Evolutionary conservation across 1,139 yeast species (phyloP).

Genomic region (Blastobotrys illinoisensis): DNA sequence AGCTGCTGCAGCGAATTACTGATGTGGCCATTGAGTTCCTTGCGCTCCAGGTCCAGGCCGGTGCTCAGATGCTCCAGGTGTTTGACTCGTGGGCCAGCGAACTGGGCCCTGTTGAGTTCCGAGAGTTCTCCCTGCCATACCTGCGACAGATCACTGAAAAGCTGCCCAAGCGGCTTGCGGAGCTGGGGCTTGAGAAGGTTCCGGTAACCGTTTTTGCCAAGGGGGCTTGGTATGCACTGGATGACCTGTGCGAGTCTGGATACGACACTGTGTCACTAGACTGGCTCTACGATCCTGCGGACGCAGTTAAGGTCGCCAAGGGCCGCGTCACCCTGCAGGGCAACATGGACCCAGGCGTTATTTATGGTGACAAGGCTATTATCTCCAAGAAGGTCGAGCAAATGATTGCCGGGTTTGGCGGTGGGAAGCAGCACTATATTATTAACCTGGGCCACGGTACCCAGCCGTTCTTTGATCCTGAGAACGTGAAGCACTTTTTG

Average conservation of each 20-base stretch:
- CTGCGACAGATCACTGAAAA: conserved; percentile 66
- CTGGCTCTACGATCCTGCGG: conserved; percentile 83
- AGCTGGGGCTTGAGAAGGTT: conserved; percentile 67
- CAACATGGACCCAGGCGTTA: conserved; percentile 89
- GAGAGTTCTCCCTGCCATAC: conserved; percentile 84
- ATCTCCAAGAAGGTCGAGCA: conserved; percentile 75
- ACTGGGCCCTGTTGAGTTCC: conserved; percentile 82
- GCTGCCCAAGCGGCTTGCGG: conserved; percentile 63
- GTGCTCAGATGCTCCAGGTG: conserved; percentile 95
- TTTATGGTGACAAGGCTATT: conserved; percentile 80
- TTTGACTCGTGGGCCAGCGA: conserved; percentile 99
- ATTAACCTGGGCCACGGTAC: conserved; percentile 97
- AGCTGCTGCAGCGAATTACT: conserved; percentile 69
- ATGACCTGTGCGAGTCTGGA: conserved; percentile 76
- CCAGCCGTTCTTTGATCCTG: conserved; percentile 95
- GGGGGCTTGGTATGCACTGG: conserved; percentile 97
- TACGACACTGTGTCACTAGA: conserved; percentile 86
- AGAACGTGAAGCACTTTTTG: conserved; percentile 73
- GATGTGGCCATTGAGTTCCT: conserved; percentile 89
- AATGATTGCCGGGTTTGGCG: conserved; percentile 88
- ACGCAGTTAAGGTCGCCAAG: conserved; percentile 71
- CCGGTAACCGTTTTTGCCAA: conserved; percentile 91
- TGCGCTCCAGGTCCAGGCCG: conserved; percentile 93
- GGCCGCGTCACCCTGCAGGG: conserved; percentile 90
- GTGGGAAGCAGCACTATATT: conserved; percentile 85